These are phyloP conservation scores for Gracilaria domingensis DNA, from an alignment of 23 red algal species.

Conservation along the genomic window DNA sequence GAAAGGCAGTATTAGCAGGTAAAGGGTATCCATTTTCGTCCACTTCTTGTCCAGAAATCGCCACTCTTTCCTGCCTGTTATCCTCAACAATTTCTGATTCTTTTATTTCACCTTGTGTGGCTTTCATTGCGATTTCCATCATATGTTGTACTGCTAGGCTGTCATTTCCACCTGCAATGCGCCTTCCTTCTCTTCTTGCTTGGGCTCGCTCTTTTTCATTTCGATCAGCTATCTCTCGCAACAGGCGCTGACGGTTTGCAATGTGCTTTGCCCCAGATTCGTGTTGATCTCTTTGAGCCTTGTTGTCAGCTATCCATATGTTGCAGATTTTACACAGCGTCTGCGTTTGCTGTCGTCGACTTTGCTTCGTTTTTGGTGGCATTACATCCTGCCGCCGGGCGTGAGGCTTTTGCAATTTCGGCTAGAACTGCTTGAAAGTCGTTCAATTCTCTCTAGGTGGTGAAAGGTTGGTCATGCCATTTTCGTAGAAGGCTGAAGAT, in stretches of 20 bases:
- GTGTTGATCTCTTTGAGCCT: constrained; percentile 55
- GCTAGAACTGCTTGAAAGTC: too few species aligned
- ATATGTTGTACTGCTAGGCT: constrained; percentile 43
- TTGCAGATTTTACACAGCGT: constrained; percentile 61
- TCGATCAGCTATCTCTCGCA: constrained; percentile 39
- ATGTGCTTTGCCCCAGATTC: constrained; percentile 48
- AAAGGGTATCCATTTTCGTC: constrained; percentile 13
- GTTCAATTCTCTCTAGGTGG: too few species aligned
- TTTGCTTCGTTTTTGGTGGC: constrained; percentile 29
- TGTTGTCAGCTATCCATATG: constrained; percentile 69
- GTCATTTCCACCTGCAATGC: not conserved
- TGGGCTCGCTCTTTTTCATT: constrained; percentile 41
- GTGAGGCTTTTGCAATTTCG: not conserved
- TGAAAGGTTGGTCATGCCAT: too few species aligned
- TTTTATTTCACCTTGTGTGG: not conserved
- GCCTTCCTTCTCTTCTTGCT: constrained; percentile 28
- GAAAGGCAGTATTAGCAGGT: constrained; percentile 1
- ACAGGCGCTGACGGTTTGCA: constrained; percentile 5
- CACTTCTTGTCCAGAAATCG: not conserved
- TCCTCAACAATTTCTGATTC: not conserved
- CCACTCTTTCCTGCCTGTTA: not conserved
- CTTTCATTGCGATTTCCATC: constrained; percentile 35
- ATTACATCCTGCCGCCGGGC: not conserved
- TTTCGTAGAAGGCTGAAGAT: too few species aligned
- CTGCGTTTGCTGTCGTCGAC: not conserved